Evolutionary conservation across 2,329 filamentous ascomycete species (phyloP).

Genomic region (Calonectria naviculata): DNA sequence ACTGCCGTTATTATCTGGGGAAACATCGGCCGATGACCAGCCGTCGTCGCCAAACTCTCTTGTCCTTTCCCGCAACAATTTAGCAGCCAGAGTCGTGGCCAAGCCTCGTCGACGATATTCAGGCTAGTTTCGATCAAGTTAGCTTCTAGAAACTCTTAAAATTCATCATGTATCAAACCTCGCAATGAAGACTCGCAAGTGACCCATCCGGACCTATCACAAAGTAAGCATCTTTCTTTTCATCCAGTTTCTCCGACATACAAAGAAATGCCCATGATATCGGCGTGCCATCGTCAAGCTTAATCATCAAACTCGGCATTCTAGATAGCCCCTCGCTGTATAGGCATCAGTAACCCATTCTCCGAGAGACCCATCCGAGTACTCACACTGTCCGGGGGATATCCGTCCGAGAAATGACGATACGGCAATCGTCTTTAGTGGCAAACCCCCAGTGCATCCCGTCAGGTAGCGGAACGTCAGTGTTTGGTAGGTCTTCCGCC

Average conservation of each 20-base stretch:
- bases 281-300: slow-evolving; percentile 56
- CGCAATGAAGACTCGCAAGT: slow-evolving; percentile 70
- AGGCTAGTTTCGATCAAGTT: slow-evolving; percentile 44
- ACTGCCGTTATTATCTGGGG: slow-evolving; percentile 69
- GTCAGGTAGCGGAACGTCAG: slow-evolving; percentile 47
- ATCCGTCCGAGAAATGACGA: slow-evolving; percentile 65
- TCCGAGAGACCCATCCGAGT: not conserved
- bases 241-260: slow-evolving; percentile 21
- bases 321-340: slow-evolving; percentile 53
- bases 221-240: not conserved
- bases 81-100: slow-evolving; percentile 70
- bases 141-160: not conserved
- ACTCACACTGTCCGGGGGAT: slow-evolving; percentile 66
- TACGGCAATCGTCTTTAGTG: slow-evolving; percentile 60
- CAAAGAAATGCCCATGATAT: slow-evolving; percentile 75
- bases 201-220: slow-evolving; percentile 66
- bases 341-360: not conserved
- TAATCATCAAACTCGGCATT: slow-evolving; percentile 60
- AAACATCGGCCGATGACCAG: slow-evolving; percentile 73
- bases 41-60: slow-evolving; percentile 58
- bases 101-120: slow-evolving; percentile 70
- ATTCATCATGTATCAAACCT: slow-evolving; percentile 48
- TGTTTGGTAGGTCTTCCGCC: slow-evolving; percentile 54
- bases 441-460: slow-evolving; percentile 68
- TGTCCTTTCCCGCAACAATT: slow-evolving; percentile 65